Percentiles rank a stretch among this genome's conserved stretches.
Conservation (phyloP, 2,329 filamentous ascomycete genomes). For the Phialophora expanda region DNA sequence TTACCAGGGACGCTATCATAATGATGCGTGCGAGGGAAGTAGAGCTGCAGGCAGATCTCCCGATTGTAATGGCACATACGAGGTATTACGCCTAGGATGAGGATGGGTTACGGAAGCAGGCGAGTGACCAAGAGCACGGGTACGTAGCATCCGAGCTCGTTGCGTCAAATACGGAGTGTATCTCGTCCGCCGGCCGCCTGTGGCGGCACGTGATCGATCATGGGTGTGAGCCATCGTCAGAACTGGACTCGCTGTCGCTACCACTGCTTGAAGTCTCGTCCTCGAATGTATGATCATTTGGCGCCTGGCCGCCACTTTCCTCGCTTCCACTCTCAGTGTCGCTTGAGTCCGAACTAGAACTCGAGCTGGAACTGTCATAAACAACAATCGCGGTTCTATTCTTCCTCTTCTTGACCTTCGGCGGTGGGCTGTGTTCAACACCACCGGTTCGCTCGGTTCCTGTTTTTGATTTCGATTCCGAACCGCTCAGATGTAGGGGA, state of each 20-base stretch:
- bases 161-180: too few relatives aligned
- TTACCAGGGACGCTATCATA: not conserved
- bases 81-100: not conserved
- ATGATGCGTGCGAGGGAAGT: not conserved
- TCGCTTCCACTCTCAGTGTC: constrained; percentile 25
- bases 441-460: constrained; percentile 20
- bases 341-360: constrained; percentile 43
- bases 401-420: constrained; percentile 48
- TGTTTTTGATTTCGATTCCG: constrained; percentile 20
- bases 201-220: not conserved
- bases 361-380: constrained; percentile 36
- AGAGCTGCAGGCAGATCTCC: not conserved
- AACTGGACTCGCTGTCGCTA: constrained; percentile 25
- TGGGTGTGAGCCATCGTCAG: constrained; percentile 9
- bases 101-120: not conserved
- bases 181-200: not conserved
- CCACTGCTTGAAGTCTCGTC: constrained; percentile 84
- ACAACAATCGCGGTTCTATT: constrained; percentile 51
- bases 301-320: not conserved
- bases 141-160: not conserved
- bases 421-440: constrained; percentile 25
- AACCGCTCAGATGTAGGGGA: not conserved
- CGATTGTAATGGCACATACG: not conserved
- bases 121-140: not conserved
- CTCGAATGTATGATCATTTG: constrained; percentile 59